Base-by-base conservation (phyloP, 371 early-diverging fungal species). In the Mucor sp. region DNA sequence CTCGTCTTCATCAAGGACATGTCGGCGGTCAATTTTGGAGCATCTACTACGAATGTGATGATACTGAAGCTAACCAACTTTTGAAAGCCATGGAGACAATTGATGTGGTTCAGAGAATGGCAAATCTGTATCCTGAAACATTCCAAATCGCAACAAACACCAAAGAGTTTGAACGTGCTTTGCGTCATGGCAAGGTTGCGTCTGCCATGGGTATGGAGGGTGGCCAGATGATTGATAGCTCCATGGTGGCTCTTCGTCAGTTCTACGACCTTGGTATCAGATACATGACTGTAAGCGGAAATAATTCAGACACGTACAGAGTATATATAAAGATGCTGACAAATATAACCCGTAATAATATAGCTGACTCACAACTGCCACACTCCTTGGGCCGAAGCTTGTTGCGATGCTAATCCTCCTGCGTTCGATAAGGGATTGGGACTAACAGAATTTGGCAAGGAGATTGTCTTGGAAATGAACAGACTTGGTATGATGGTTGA, bases 401-500 rank as follows among this genome's bases (percentile, higher is more conserved):
- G 85, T 61, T 77, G 82, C 37, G 82, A 81, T 41, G 69, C 82
- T 19, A 65, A 61, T 4, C 69, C 76, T 35, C 87, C 88, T 27
- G 55, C 85, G 1, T 87, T 88, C 64, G 75, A 72, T 17, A 68
- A 71, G 14, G 80, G 78, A 0, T 56, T 77, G 33, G 90, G 91
- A 0, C 74, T 91, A 53, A 84, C 89, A 7, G 66, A 63, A 3
- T 89, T 87, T 70, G 91, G 91, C 9, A 72, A 79, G 32, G 66
- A 74, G 32, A 72, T 90, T 11, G 74, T 90, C 17, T 25, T 63
- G 17, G 91, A 91, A 70, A 89, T 90, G 91, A 91, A 91, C 70
- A 72, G 87, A 2, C 63, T 91, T 8, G 91, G 91, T 12, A 89
- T 91, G 90, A 76, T 89, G 79, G 89, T 91, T 3, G 91, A 91